Evolutionary conservation across 495 filamentous ascomycete species (phyloP).

Genomic region (Aspergillus carlsbadensis): DNA sequence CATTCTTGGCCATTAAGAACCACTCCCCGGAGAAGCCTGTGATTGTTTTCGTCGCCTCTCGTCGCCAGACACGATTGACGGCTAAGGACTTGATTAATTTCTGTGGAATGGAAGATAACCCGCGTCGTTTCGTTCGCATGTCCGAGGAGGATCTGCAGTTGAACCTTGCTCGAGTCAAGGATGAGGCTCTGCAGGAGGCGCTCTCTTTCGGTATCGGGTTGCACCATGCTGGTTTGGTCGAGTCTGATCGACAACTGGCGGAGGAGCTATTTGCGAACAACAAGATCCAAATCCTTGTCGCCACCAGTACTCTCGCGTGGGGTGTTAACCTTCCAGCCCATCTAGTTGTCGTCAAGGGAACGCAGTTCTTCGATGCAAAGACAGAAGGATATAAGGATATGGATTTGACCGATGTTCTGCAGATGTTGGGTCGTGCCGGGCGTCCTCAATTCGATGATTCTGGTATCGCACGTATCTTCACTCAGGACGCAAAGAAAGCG

Average conservation of each 20-base stretch:
- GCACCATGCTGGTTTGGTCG: conserved; percentile 95
- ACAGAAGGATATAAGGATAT: conserved; percentile 98
- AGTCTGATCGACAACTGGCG: conserved; percentile 84
- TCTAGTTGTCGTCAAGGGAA: conserved; percentile 96
- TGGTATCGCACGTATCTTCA: conserved; percentile 95
- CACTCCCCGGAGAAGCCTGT: conserved; percentile 96
- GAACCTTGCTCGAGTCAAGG: conserved; percentile 81
- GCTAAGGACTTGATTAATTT: conserved; percentile 95
- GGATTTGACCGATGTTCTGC: conserved; percentile 97
- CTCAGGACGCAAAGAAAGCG: conserved; percentile 96
- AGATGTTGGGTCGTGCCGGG: conserved; percentile 96
- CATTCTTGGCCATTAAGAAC: conserved; percentile 92
- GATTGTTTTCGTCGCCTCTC: conserved; percentile 97
- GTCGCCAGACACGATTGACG: conserved; percentile 90
- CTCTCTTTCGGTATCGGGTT: conserved; percentile 95
- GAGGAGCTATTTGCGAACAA: conserved; percentile 97
- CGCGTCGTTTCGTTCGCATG: conserved; percentile 87
- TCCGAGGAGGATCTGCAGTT: conserved; percentile 89
- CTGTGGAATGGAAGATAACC: conserved; percentile 98
- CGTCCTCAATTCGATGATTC: conserved; percentile 95
- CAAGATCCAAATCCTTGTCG: conserved; percentile 95
- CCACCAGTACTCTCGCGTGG: conserved; percentile 97
- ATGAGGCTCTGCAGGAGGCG: conserved; percentile 86
- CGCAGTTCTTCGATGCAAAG: conserved; percentile 97
- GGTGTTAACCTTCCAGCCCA: conserved; percentile 98